phyloP scores from a whole-genome alignment of 495 filamentous ascomycete genomes.

The Jackrogersella multiformis region DNA sequence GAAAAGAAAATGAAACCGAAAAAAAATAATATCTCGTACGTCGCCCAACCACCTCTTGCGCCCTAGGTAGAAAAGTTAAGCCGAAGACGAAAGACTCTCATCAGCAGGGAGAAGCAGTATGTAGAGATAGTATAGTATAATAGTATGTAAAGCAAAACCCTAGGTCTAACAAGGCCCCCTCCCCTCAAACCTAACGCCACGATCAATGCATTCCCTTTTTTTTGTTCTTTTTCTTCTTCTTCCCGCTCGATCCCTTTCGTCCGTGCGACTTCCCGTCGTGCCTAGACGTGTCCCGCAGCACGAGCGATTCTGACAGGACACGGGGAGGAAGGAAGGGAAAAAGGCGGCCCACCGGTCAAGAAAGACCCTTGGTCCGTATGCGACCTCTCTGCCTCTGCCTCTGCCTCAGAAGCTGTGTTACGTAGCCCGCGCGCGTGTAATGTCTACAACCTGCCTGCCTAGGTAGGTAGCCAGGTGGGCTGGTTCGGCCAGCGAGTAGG shows the following conservation, averaged over 20 bases:
- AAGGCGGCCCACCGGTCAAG: conserved; percentile 2
- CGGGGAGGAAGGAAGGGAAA: not conserved
- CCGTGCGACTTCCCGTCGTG: conserved; percentile 25
- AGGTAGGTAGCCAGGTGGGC: not conserved
- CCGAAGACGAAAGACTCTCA: not conserved
- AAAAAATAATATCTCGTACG: conserved; percentile 13
- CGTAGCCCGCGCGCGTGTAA: conserved; percentile 14
- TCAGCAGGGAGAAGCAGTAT: not conserved
- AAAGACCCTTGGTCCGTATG: not conserved
- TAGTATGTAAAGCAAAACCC: too few species aligned
- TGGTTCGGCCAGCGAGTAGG: too few species aligned
- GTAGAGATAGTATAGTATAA: too few species aligned
- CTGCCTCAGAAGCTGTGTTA: conserved; percentile 23
- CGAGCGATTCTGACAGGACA: not conserved
- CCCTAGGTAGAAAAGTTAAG: conserved; percentile 16
- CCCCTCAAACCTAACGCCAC: conserved; percentile 2
- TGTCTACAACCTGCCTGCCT: not conserved
- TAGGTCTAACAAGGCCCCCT: too few species aligned
- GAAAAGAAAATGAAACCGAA: not conserved
- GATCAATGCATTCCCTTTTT: not conserved
- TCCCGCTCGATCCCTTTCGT: not conserved
- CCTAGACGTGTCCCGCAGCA: conserved; percentile 1
- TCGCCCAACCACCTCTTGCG: conserved; percentile 8
- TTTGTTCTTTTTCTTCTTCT: not conserved
- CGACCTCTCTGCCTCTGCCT: too few species aligned